phyloP scores from a whole-genome alignment of 2,329 filamentous ascomycete genomes.

The Exophiala alcalophila region DNA sequence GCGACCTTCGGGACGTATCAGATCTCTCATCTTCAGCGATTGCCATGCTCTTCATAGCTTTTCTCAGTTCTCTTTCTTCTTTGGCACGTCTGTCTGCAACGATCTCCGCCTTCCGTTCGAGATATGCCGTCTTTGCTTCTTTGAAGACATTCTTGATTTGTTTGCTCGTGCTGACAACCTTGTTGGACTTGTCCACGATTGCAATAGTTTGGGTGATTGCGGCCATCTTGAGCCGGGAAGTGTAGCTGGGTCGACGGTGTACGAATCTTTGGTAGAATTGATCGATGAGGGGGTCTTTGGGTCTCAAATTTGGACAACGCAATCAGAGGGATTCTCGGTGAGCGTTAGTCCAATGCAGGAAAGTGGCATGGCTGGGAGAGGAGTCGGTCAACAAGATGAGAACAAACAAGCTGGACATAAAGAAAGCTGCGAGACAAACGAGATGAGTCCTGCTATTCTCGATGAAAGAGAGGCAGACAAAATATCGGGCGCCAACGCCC shows the following conservation, averaged over 20 bases:
- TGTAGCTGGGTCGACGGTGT: slow-evolving; percentile 2
- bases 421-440: background rate
- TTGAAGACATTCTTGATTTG: slow-evolving; percentile 87
- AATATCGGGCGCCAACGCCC: slow-evolving; percentile 23
- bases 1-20: slow-evolving; percentile 40
- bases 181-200: slow-evolving; percentile 86
- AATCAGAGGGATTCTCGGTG: background rate
- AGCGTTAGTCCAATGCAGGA: slow-evolving; percentile 4
- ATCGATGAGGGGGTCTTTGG: too few relatives aligned
- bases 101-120: slow-evolving; percentile 80
- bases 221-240: too few relatives aligned
- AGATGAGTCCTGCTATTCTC: slow-evolving; percentile 7
- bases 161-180: slow-evolving; percentile 87
- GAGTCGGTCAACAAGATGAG: slow-evolving; percentile 24
- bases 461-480: slow-evolving; percentile 5
- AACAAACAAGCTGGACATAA: background rate
- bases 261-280: background rate
- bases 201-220: slow-evolving; percentile 70
- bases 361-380: slow-evolving; percentile 26
- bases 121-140: slow-evolving; percentile 83
- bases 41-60: slow-evolving; percentile 51
- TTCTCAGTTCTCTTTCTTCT: slow-evolving; percentile 59
- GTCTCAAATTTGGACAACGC: background rate
- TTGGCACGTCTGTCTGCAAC: slow-evolving; percentile 65
- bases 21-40: slow-evolving; percentile 48